phyloP scores from a whole-genome alignment of 306 rosid genomes.

The Dalbergia cultrata region DNA sequence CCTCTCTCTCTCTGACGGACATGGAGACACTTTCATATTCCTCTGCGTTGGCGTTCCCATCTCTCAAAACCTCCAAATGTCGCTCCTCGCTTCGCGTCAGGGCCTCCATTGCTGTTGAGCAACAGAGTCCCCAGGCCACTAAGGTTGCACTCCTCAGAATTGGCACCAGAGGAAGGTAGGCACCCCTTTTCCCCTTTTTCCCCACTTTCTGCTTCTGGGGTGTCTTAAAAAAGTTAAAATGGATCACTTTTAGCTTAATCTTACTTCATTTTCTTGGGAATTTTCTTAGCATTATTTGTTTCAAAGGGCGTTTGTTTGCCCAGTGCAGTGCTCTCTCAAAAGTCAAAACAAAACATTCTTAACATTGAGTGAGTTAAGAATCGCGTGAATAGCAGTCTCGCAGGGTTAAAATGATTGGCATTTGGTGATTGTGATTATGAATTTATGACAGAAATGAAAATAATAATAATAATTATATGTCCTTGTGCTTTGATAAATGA shows the following conservation, averaged over 20 bases:
- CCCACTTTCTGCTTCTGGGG: neutral
- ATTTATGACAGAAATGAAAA: neutral
- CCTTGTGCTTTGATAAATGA: neutral
- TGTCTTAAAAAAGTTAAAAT: conserved; percentile 3
- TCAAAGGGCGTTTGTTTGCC: neutral
- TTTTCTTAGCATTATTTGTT: conserved; percentile 1
- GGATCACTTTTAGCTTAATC: conserved; percentile 2
- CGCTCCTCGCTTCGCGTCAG: conserved; percentile 30
- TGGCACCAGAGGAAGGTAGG: conserved; percentile 99
- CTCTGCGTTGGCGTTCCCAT: conserved; percentile 51
- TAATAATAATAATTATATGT: neutral
- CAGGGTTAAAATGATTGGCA: neutral
- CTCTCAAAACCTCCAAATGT: conserved; percentile 52
- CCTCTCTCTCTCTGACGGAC: neutral
- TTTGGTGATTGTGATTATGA: conserved; percentile 6
- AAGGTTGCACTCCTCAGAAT: conserved; percentile 74
- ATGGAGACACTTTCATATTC: conserved; percentile 6
- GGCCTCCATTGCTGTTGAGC: conserved; percentile 84
- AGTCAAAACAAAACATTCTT: neutral
- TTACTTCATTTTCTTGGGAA: neutral
- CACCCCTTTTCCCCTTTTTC: conserved; percentile 23
- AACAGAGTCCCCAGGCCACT: conserved; percentile 57
- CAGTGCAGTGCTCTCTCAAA: neutral
- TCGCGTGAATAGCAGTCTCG: neutral
- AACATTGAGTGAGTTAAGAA: neutral